Base-by-base conservation (phyloP, 768 basidiomycete genomes). In the Austroboletus eburneus region DNA sequence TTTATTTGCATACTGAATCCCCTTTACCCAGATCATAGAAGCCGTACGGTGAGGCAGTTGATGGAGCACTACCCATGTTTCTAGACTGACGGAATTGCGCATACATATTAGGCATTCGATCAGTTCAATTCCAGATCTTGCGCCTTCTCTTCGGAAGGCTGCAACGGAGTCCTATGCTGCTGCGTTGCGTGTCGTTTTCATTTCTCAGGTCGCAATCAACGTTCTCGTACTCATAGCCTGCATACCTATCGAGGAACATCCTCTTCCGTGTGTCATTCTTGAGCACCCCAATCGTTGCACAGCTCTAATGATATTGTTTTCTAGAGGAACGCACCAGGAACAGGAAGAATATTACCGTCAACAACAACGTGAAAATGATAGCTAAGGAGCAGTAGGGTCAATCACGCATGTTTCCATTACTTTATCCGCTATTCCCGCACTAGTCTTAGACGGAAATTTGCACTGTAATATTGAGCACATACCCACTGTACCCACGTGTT, bases 131-230 rank as follows among this genome's bases (percentile, higher is more conserved):
- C 80, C 81, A 51, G 69, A 66, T 39, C 57, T 94, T 43, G 68
- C 79, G 20, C 80, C 82, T 35, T 51, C 62, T 33, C 58, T 80
- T 43, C 76, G 70, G 56, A 65, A 74, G 51, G 80, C 79, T 41
- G 91, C 89, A 8, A 72, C 87, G 45, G 75, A 80, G 51, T 87
- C 87, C 2, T 94, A 92, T 68, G 81, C 81, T 38, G 78, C 81
- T 59, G 87, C 91, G 48, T 72, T 93, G 58, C 82, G 78, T 59
- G 80, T 80, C 54, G 88, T 91, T 49, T 94, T 93, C 72, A 80
- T 90, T 48, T 83, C 81, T 58, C 90, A 91, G 59, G 72, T 76
- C 43, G 83, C 75, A 24, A 69, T 85, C 53, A 84, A 83, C 52
- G 53, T 88, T 59, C 59, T 88, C 48, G 75, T 77, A 33, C 78